Base-by-base conservation (phyloP, 1,284 basidiomycete genomes). In the Sporisorium exsertum region DNA sequence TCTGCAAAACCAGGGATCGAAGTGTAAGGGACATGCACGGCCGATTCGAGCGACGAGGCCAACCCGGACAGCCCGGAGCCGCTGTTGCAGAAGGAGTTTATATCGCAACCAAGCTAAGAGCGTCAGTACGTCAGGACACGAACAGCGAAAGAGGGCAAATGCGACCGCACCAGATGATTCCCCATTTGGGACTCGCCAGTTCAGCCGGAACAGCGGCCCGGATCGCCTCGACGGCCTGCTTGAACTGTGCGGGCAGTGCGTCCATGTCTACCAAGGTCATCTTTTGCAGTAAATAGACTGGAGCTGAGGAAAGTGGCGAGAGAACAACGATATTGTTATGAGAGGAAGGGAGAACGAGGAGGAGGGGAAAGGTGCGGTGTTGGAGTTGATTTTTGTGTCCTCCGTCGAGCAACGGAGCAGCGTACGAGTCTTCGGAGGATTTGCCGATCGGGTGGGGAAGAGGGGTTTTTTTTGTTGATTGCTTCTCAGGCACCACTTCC, bases 51-150 rank as follows among this genome's bases (percentile, higher is more conserved):
- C 29, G 61, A 58, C 2, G 65, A 72, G 0, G 70, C 79, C 2
- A 82, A 58, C 0, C 75, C 79, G 10, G 69, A 66, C 16, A 82
- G 58, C 3, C 80, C 80, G 0, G 77, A 79, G 1, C 80, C 80
- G 49, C 72, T 73, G 55, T n/a, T 15, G n/a, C 37, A 40, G n/a
- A 7, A 16, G 37, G 16, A n/a, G 37, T 5, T n/a, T 12, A 33
- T 6, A 22, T 2, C 29, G 40, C 2, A 53, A 8, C 40, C 18
- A 26, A 37, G 32, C 46, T n/a, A 27, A 29, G n/a, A 22, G 18
- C 15, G 42, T 13, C 22, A 51, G 22, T 16, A 22, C 6, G 9
- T 45, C 29, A 27, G 15, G 20, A 24, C 18, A 18, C 15, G 10
- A 42, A 32, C 10, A 32, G 10, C 29, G n/a, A 7, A 24, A 32